Base-by-base conservation (phyloP, 2,329 filamentous ascomycete genomes). In the Fusarium anthophilum region DNA sequence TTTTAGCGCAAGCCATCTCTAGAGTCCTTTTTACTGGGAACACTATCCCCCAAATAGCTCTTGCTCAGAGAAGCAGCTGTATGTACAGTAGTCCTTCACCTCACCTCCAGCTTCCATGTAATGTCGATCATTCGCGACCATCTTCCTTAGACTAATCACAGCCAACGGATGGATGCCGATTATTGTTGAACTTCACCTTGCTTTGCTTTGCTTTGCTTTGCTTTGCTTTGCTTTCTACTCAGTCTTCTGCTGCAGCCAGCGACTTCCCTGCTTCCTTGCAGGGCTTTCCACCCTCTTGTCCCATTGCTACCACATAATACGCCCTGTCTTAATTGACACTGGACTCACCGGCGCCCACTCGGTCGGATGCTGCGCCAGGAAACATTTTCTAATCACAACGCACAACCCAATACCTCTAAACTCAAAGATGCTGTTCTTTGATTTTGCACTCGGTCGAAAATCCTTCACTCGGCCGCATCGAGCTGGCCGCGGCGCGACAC, bases 111-210 rank as follows among this genome's bases (percentile, higher is more conserved):
- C 45, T 61, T 45, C 22, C n/a, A 56, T 51, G 65, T 65, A 66
- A n/a, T 74, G 71, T 65, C 71, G 72, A 74, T 74, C 71, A 62
- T 55, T 67, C 54, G 35, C 50, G 35, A 38, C 35, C 24, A 15
- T 32, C 15, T 18, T 32, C 15, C 47, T 30, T 17, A 50, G 47
- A 32, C 47, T 50, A n/a, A 50, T 30, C 15, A n/a, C 28, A 50
- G 22, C 45, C 51, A 43, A 28, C 22, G 28, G 38, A 59, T 43
- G 55, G 35, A 11, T 35, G 43, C 26, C 47, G 66, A 64, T 66
- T 55, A 56, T 63, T 59, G 44, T 56, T 53, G 32, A 53, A 69
- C 51, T 26, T 70, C 57, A 69, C 44, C 50, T 51, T 66, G 61
- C 56, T 63, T 69, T 58, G 48, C 58, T 50, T 43, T 24, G 41